Evolutionary conservation across 2,329 filamentous ascomycete species (phyloP), one percentile per base, ranked within the genome.

Genomic region (Aaosphaeria arxii): DNA sequence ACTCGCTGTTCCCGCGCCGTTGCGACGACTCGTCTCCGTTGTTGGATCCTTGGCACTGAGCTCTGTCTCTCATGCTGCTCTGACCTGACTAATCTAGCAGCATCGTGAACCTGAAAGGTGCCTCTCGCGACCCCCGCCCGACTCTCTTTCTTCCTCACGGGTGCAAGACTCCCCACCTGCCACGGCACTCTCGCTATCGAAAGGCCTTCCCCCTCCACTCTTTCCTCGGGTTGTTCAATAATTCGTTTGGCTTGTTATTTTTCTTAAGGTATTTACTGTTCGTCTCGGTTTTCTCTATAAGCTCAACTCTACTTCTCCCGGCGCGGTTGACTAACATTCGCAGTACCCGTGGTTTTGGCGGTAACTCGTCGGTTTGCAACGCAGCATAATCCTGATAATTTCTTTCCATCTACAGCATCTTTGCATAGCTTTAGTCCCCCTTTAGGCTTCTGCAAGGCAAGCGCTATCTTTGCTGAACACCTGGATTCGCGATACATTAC

Each of bases 131-230:
- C 9, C 17, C 9, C 39, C 43, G 17, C 43, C 17, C 11, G 11
- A 51, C 53, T 50, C 53, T 48, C 53, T 4, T 44, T 28, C 31
- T 44, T n/a, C 50, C 51, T 38, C 49, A 38, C 42, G 5, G 39
- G 32, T 40, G 9, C 24, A 7, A 17, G 11, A 17, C 39, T n/a
- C 39, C 9, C 33, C 33, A 36, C 7, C 33, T n/a, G n/a, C 7
- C 33, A 9, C n/a, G 7, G 9, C 33, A n/a, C 7, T n/a, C 7
- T n/a, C 33, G n/a, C 7, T n/a, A 9, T 36, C 33, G 33, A 9
- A 36, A n/a, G 33, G n/a, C 33, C 33, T 36, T 4, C 33, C n/a
- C 33, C 33, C 33, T n/a, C 33, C 9, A 36, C 33, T 36, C n/a
- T n/a, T n/a, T 9, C 33, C 4, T 36, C 33, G n/a, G 33, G 9